Evolutionary conservation across 2,329 filamentous ascomycete genomes (phyloP).

Genomic region (Aspergillus persii): DNA sequence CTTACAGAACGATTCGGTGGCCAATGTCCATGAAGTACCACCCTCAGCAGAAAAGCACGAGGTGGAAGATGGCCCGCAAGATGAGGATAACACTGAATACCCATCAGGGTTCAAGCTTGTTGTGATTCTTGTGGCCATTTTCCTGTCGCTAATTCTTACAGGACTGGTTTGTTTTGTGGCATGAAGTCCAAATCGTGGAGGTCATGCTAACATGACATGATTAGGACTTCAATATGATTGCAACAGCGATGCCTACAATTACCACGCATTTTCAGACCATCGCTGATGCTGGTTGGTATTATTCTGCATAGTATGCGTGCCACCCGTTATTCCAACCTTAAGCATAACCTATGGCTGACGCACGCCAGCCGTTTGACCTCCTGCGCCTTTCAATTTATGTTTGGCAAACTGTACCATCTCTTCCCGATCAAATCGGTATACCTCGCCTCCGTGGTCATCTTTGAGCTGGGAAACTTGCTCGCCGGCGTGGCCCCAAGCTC

Average conservation of each 20-base stretch:
- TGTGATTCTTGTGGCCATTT: no score
- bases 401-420: conserved; percentile 5
- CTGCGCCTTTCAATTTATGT: conserved; percentile 6
- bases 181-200: no score
- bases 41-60: no score
- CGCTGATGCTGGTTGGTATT: conserved; percentile 5
- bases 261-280: conserved; percentile 2
- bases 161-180: no score
- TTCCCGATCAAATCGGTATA: conserved; percentile 5
- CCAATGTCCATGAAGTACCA: no score
- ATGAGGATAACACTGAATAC: no score
- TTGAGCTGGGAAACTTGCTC: conserved; percentile 5
- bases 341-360: neutral
- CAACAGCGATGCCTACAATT: conserved; percentile 5
- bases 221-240: conserved; percentile 5
- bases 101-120: no score
- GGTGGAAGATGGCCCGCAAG: no score
- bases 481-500: neutral
- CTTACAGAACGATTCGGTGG: no score
- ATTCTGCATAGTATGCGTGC: neutral
- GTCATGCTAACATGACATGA: no score
- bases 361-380: conserved; percentile 1
- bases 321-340: no score
- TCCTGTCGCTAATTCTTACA: no score
- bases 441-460: neutral